Conservation (phyloP, 1,139 yeast species). For the Zygoascus sp. region DNA sequence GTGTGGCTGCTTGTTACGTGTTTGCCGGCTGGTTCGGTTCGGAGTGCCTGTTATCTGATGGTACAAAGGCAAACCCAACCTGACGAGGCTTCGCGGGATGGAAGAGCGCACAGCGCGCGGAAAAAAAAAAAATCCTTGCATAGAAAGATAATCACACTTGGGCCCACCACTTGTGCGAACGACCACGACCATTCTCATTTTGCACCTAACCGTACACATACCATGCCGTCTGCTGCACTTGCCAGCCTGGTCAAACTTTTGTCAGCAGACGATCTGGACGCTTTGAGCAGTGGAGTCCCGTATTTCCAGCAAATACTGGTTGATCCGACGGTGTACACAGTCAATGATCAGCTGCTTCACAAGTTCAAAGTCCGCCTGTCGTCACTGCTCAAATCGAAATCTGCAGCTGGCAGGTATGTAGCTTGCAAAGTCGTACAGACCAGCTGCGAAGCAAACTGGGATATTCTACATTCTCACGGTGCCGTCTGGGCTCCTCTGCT, state of each 20-base stretch:
- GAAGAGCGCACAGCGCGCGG: neutral
- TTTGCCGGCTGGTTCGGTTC: too few species aligned
- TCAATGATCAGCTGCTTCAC: constrained; percentile 31
- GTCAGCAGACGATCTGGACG: constrained; percentile 2
- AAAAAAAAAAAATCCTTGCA: neutral
- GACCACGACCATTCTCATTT: too few species aligned
- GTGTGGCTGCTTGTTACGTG: too few species aligned
- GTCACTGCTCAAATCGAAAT: constrained; percentile 35
- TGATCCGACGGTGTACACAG: constrained; percentile 10
- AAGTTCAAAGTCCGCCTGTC: constrained; percentile 36
- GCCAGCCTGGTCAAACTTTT: constrained; percentile 3
- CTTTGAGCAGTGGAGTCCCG: neutral
- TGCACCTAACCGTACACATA: neutral
- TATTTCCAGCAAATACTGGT: constrained; percentile 1
- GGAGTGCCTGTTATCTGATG: neutral
- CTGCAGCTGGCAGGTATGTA: constrained; percentile 30
- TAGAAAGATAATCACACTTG: neutral
- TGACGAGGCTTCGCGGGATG: neutral
- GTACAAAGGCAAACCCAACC: neutral
- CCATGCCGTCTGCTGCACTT: neutral
- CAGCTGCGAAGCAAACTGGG: constrained; percentile 30
- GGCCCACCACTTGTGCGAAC: too few species aligned
- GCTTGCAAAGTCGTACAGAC: constrained; percentile 34
- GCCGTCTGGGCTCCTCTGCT: constrained; percentile 51
- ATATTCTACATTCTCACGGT: constrained; percentile 46